Evolutionary conservation across 176 grass and related monocot species (phyloP).

Genomic region (Poa pratensis): DNA sequence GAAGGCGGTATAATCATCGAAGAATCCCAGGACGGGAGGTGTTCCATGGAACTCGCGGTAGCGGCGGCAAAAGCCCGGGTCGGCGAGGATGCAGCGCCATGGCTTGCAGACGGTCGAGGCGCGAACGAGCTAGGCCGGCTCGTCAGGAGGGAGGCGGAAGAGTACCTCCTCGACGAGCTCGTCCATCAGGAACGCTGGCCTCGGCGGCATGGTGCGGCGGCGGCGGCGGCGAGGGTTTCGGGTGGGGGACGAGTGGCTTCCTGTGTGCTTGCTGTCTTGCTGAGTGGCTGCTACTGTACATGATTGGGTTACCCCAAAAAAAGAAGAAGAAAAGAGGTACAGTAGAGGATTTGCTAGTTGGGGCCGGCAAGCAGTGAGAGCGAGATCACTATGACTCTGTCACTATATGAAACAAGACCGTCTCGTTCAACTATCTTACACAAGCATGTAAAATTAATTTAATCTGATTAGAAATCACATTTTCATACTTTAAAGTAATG

Average conservation of each 20-base stretch:
- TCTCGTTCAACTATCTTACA: no score
- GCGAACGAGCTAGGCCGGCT: background rate
- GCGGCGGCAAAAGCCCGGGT: constrained; percentile 3
- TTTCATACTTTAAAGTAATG: no score
- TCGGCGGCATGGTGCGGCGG: background rate
- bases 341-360: no score
- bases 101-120: constrained; percentile 12
- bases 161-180: background rate
- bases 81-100: constrained; percentile 23
- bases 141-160: background rate
- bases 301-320: no score
- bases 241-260: background rate
- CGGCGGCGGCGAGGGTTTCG: background rate
- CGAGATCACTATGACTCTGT: no score
- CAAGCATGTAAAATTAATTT: no score
- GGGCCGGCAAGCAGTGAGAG: no score
- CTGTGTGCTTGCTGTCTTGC: no score
- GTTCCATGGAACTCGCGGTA: constrained; percentile 28
- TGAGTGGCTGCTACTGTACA: no score
- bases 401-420: no score
- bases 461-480: no score
- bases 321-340: no score
- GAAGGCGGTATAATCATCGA: background rate
- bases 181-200: background rate
- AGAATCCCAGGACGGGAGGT: background rate